Evolutionary conservation across 1,139 yeast genomes (phyloP).

Genomic region (Nadsonia commutata): DNA sequence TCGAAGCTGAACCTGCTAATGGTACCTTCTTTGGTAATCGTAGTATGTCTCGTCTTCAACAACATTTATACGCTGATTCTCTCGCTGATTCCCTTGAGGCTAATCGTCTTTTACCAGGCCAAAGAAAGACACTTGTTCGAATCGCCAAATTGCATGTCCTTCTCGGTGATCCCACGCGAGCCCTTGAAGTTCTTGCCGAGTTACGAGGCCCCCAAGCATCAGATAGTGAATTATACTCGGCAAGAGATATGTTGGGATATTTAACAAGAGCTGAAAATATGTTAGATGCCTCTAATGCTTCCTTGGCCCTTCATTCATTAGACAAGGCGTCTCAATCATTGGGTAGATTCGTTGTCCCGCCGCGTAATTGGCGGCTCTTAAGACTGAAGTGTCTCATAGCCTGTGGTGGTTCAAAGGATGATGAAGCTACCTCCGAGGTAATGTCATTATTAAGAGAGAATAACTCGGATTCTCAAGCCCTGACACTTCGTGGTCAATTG

Average conservation of each 20-base stretch:
- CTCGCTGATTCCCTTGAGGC: constrained; percentile 31
- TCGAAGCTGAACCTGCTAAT: constrained; percentile 23
- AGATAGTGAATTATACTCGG: constrained; percentile 20
- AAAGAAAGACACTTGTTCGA: constrained; percentile 22
- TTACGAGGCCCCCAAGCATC: constrained; percentile 14
- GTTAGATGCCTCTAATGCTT: constrained; percentile 10
- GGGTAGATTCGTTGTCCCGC: constrained; percentile 22
- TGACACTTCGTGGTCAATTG: constrained; percentile 25
- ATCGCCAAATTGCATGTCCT: constrained; percentile 24
- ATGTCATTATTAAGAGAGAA: constrained; percentile 23
- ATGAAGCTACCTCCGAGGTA: constrained; percentile 25
- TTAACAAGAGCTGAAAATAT: constrained; percentile 20
- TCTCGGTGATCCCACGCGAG: constrained; percentile 24
- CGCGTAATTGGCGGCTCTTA: constrained; percentile 23
- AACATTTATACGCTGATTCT: constrained; percentile 43
- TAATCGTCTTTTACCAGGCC: constrained; percentile 21
- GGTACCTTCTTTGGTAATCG: constrained; percentile 55
- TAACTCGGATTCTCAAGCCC: constrained; percentile 25
- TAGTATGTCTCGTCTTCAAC: constrained; percentile 60
- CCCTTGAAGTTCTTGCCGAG: constrained; percentile 20
- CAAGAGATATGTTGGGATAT: constrained; percentile 24
- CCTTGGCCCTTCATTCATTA: constrained; percentile 23
- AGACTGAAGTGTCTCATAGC: constrained; percentile 20
- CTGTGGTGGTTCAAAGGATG: constrained; percentile 19
- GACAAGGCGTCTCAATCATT: constrained; percentile 25